Conservation (phyloP, 176 grass and related monocot genomes). For the Cenchrus fungigraminus region DNA sequence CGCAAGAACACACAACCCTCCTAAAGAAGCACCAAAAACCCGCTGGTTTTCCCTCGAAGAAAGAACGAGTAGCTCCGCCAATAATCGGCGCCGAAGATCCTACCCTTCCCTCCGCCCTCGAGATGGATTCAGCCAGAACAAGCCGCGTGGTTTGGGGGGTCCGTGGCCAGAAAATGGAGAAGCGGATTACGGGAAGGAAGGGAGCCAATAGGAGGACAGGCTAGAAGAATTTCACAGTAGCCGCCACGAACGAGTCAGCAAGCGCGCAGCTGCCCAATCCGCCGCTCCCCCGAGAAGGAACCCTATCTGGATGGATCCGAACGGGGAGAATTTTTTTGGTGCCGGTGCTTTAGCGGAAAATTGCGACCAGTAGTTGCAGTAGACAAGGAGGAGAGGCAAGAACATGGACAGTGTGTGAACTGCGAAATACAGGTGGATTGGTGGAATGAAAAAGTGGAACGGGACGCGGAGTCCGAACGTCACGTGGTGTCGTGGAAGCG, state of each 20-base stretch:
- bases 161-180: background rate
- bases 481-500: background rate
- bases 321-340: background rate
- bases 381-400: background rate
- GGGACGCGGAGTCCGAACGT: constrained; percentile 36
- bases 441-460: background rate
- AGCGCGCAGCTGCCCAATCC: background rate
- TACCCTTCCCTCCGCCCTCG: background rate
- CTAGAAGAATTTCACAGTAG: background rate
- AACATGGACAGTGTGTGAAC: background rate
- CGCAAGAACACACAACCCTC: constrained; percentile 22
- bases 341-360: background rate
- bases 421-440: background rate
- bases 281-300: background rate
- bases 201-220: constrained; percentile 4
- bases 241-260: constrained; percentile 46
- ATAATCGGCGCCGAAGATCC: constrained; percentile 1
- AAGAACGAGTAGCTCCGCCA: background rate
- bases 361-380: background rate
- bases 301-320: background rate
- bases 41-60: background rate
- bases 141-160: constrained; percentile 15
- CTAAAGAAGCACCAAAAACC: constrained; percentile 33
- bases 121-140: constrained; percentile 6
- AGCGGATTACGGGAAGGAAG: constrained; percentile 20